A percentile compares a stretch with the other conserved stretches of the same genome.
These are phyloP conservation scores for Venturia carpophila DNA, from an alignment of 2,329 filamentous ascomycete species.

Conservation along the genomic window DNA sequence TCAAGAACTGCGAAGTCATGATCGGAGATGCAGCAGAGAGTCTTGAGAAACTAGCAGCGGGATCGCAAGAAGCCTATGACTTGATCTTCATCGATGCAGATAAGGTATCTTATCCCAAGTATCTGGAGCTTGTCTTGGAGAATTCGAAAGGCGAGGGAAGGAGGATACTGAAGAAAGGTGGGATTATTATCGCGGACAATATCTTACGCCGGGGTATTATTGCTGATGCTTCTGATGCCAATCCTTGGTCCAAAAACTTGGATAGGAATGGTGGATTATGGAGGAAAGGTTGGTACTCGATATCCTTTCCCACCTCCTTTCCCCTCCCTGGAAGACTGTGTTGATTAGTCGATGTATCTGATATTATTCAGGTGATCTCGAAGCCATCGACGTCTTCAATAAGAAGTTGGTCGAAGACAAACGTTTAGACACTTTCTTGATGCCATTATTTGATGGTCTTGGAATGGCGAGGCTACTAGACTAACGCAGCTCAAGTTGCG, in stretches of 20 bases:
- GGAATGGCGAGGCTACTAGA: neutral
- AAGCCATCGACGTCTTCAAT: neutral
- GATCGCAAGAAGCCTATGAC: conserved; percentile 4
- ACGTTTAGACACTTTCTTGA: neutral
- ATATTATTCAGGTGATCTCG: neutral
- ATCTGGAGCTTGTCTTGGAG: neutral
- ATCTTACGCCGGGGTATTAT: neutral
- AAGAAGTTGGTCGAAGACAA: neutral
- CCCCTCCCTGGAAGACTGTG: neutral
- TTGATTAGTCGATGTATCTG: neutral
- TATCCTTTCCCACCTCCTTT: neutral
- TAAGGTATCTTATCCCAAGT: neutral
- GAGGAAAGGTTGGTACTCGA: neutral
- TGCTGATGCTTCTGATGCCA: neutral
- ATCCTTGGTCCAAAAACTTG: neutral
- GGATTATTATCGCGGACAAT: neutral
- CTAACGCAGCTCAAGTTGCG: neutral
- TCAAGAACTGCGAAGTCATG: neutral
- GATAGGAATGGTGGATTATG: neutral
- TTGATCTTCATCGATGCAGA: conserved; percentile 3
- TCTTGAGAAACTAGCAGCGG: neutral
- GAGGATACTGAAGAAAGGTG: conserved; percentile 9
- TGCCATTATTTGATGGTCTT: neutral
- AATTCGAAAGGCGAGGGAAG: neutral
- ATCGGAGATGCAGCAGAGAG: conserved; percentile 2